A percentile compares a stretch with the other conserved stretches of the same genome.
Evolutionary conservation across 495 filamentous ascomycete genomes (phyloP).

Genomic region (Recurvomyces mirabilis): DNA sequence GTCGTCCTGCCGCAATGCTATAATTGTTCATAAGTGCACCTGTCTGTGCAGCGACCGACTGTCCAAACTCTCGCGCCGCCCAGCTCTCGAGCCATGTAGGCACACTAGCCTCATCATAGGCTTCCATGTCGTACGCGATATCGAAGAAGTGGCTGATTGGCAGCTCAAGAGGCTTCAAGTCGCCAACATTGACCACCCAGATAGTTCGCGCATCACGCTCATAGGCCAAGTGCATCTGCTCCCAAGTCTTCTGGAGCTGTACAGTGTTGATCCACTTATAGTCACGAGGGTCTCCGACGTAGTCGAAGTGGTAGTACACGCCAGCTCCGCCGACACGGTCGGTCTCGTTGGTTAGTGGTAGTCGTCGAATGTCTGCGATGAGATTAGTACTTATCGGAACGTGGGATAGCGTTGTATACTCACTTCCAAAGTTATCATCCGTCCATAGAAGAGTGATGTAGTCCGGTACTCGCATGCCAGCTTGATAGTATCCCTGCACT

Average conservation of each 20-base stretch:
- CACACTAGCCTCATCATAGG: constrained; percentile 42
- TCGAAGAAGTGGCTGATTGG: constrained; percentile 59
- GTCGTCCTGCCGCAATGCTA: constrained; percentile 48
- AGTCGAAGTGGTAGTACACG: constrained; percentile 59
- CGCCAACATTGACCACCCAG: constrained; percentile 70
- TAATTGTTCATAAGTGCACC: constrained; percentile 49
- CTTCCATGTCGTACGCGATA: constrained; percentile 50
- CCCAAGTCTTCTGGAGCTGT: constrained; percentile 51
- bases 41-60: constrained; percentile 38
- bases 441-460: constrained; percentile 64
- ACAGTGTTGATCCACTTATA: constrained; percentile 68
- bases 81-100: constrained; percentile 45
- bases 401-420: too few relatives aligned
- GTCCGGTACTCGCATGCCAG: constrained; percentile 56
- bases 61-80: constrained; percentile 51
- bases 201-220: constrained; percentile 51
- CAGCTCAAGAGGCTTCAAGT: constrained; percentile 58
- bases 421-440: constrained; percentile 66
- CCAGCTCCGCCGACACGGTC: constrained; percentile 53
- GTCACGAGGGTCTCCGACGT: constrained; percentile 51
- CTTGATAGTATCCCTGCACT: constrained; percentile 51
- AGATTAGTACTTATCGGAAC: too few relatives aligned
- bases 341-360: constrained; percentile 53
- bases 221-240: constrained; percentile 55
- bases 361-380: constrained; percentile 51